Evolutionary conservation across 2,329 filamentous ascomycete genomes (phyloP).

Genomic region (Trichoderma sp.): DNA sequence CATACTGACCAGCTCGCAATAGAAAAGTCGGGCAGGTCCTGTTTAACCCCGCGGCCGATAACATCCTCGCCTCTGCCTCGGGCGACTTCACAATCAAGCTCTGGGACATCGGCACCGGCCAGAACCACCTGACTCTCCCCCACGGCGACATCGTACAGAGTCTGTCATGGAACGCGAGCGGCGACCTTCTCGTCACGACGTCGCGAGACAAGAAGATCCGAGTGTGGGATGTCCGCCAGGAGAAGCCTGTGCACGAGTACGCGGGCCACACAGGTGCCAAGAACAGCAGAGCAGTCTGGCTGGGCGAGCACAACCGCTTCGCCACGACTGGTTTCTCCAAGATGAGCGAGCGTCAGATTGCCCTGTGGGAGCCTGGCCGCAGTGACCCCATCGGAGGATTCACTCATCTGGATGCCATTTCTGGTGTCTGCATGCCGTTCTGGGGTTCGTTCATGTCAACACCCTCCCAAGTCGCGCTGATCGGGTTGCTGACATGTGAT

Average conservation of each 20-base stretch:
- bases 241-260: constrained; percentile 80
- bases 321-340: constrained; percentile 96
- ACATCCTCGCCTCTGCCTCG: constrained; percentile 90
- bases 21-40: constrained; percentile 98
- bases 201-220: constrained; percentile 97
- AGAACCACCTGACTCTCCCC: constrained; percentile 72
- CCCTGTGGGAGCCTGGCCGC: constrained; percentile 88
- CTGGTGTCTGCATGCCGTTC: constrained; percentile 98
- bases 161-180: constrained; percentile 90
- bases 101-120: constrained; percentile 85
- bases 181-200: constrained; percentile 82
- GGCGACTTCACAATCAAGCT: constrained; percentile 94
- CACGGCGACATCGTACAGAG: constrained; percentile 93
- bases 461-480: not conserved
- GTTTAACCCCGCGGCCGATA: constrained; percentile 95
- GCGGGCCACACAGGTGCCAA: constrained; percentile 89
- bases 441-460: constrained; percentile 62
- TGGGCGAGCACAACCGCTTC: constrained; percentile 94
- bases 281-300: constrained; percentile 95
- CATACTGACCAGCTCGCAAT: constrained; percentile 25
- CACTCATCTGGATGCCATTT: constrained; percentile 88
- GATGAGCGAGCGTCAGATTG: constrained; percentile 97
- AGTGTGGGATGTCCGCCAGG: constrained; percentile 95
- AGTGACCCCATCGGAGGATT: constrained; percentile 88
- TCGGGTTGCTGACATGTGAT: constrained; percentile 26